Evolutionary conservation across 2,329 filamentous ascomycete species (phyloP), one percentile per base, ranked within the genome.

Genomic region (Fulvia fulva): DNA sequence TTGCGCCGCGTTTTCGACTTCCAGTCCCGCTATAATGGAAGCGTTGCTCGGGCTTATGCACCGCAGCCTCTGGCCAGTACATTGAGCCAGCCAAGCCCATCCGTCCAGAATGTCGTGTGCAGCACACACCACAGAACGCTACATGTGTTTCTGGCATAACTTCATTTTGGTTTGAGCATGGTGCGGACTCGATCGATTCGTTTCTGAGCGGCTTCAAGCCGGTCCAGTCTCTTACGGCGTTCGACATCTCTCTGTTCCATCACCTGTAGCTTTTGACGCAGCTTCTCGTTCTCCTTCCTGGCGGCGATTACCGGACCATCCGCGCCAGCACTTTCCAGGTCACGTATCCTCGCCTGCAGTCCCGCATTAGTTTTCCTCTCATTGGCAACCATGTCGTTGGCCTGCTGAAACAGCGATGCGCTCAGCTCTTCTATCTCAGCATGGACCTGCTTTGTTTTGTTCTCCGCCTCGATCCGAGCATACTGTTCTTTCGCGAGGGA

Each of bases 331-430:
- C 78, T 75, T 75, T 92, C 89, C 22, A 94, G 75, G 67, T 86
- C 79, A 56, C 78, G 82, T 6, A 94, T 83, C 41, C 87, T 77
- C 69, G 88, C 85, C 75, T 91, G 87, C 32, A 94, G 78, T 67
- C 81, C 83, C 3, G 88, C 88, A 57, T 88, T 78, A 43, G 87
- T 87, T 57, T 84, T 81, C 45, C 90, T 78, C 78, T 94, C 90
- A 19, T 82, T 79, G 1, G 90, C 89, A 21, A 94, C 90, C 90
- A 94, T 94, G 75, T 91, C 86, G 72, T 94, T 94, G 53, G 90
- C 90, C 76, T 92, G 87, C 75, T 89, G 86, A 72, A 94, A 94
- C 55, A 94, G 76, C 52, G 82, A 83, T 21, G 83, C 87, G 68
- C 83, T 89, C 63, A 94, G 77, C 75, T 94, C 90, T 74, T 93